phyloP scores from a whole-genome alignment of 192 early-diverging fungal genomes.

The Podila minutissima region DNA sequence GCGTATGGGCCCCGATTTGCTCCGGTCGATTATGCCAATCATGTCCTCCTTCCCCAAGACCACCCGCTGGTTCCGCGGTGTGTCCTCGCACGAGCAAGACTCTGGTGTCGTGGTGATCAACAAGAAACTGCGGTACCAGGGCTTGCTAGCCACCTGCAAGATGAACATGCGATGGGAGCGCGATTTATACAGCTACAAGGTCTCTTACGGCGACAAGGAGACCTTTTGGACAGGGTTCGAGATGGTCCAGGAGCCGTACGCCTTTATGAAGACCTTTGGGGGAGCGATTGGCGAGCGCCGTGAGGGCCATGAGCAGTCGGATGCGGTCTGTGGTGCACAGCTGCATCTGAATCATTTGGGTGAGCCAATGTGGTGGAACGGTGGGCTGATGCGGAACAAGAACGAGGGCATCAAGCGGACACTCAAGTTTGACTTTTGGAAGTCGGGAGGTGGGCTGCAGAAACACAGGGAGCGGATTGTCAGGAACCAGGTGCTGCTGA shows the following conservation, averaged over 20 bases:
- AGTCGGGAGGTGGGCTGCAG: not conserved
- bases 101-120: slow-evolving; percentile 62
- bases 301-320: slow-evolving; percentile 14
- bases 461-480: slow-evolving; percentile 5
- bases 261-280: slow-evolving; percentile 44
- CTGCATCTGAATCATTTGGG: slow-evolving; percentile 31
- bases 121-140: slow-evolving; percentile 50
- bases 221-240: slow-evolving; percentile 69
- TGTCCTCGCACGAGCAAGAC: slow-evolving; percentile 63
- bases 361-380: slow-evolving; percentile 51
- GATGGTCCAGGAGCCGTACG: slow-evolving; percentile 53
- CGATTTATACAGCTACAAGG: slow-evolving; percentile 50
- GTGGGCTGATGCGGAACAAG: slow-evolving; percentile 47
- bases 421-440: slow-evolving; percentile 21
- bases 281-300: slow-evolving; percentile 53
- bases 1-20: slow-evolving; percentile 44
- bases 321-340: slow-evolving; percentile 40
- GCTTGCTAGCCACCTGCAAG: slow-evolving; percentile 55
- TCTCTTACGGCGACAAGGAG: slow-evolving; percentile 68
- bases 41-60: slow-evolving; percentile 28
- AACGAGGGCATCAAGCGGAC: slow-evolving; percentile 18
- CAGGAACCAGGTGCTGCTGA: not conserved
- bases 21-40: slow-evolving; percentile 55
- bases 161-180: slow-evolving; percentile 53
- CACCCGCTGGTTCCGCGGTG: slow-evolving; percentile 36